A percentile compares a stretch with the other conserved stretches of the same genome.
phyloP scores from a whole-genome alignment of 208 protist species.

The Crithidia bombi region DNA sequence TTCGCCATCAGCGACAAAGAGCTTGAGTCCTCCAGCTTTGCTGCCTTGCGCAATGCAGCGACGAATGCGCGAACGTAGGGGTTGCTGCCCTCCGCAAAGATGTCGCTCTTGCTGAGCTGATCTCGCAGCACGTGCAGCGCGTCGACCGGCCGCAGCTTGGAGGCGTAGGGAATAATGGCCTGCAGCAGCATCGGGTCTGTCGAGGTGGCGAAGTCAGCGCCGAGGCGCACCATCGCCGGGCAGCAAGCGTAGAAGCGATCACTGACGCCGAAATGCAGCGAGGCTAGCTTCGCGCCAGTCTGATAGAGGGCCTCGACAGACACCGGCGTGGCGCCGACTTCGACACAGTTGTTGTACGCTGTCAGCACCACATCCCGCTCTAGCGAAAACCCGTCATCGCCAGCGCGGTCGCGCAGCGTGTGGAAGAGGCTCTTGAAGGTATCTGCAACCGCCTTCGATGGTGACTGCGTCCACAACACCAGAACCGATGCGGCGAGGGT shows the following conservation, averaged over 20 bases:
- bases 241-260: conserved; percentile 76
- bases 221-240: conserved; percentile 71
- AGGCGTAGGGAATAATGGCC: conserved; percentile 70
- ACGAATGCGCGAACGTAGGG: conserved; percentile 64
- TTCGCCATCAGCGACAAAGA: conserved; percentile 12
- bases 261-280: conserved; percentile 75
- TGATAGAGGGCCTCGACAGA: conserved; percentile 76
- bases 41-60: conserved; percentile 65
- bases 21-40: conserved; percentile 61
- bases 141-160: conserved; percentile 63
- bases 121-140: conserved; percentile 51
- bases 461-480: conserved; percentile 65
- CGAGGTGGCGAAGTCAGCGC: conserved; percentile 67
- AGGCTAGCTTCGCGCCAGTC: conserved; percentile 74
- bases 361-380: conserved; percentile 75
- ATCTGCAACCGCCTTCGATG: conserved; percentile 74
- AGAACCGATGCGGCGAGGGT: conserved; percentile 60
- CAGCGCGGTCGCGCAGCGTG: conserved; percentile 63
- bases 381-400: conserved; percentile 57
- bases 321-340: conserved; percentile 57
- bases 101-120: conserved; percentile 50
- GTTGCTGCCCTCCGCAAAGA: conserved; percentile 59
- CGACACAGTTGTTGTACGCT: conserved; percentile 67
- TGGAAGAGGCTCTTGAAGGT: conserved; percentile 85
- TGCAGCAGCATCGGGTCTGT: conserved; percentile 78